A percentile compares a stretch with the other conserved stretches of the same genome.
These are phyloP conservation scores for Monosporascus cannonballus DNA, from an alignment of 2,329 filamentous ascomycete genomes.

Conservation along the genomic window DNA sequence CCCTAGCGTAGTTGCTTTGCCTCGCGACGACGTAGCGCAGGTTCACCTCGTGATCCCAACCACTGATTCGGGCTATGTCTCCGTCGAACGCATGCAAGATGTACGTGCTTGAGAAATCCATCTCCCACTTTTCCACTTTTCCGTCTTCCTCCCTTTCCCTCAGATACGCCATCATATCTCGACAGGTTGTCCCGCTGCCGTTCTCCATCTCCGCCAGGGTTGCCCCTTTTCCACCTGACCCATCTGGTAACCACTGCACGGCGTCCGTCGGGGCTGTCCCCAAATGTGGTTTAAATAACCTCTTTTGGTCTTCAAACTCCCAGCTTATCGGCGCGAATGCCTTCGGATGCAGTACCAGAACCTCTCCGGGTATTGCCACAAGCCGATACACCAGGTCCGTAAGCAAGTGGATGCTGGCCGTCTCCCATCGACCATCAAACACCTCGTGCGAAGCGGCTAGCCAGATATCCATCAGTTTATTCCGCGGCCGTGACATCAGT, in stretches of 20 bases:
- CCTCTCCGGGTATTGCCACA: conserved; percentile 7
- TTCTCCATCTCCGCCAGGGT: no score
- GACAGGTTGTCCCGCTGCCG: neutral
- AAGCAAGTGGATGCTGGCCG: conserved; percentile 14
- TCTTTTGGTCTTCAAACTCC: no score
- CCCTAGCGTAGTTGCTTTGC: conserved; percentile 13
- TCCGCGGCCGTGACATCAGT: neutral
- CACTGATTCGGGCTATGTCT: conserved; percentile 3
- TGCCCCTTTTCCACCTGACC: no score
- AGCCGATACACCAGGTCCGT: conserved; percentile 19
- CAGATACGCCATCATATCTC: neutral
- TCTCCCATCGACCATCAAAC: conserved; percentile 1
- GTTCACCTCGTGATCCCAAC: conserved; percentile 13
- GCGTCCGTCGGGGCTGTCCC: no score
- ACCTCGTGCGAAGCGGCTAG: neutral
- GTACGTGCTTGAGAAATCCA: conserved; percentile 21
- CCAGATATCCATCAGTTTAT: neutral
- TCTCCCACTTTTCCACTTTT: conserved; percentile 12
- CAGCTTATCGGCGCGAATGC: no score
- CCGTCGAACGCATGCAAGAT: conserved; percentile 18
- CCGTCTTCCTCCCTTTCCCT: conserved; percentile 10
- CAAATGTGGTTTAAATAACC: no score
- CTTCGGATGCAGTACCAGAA: no score
- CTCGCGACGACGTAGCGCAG: conserved; percentile 14
- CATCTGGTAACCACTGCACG: no score